Evolutionary conservation across 768 basidiomycete genomes (phyloP).

Genomic region (Tulasnella sp.): DNA sequence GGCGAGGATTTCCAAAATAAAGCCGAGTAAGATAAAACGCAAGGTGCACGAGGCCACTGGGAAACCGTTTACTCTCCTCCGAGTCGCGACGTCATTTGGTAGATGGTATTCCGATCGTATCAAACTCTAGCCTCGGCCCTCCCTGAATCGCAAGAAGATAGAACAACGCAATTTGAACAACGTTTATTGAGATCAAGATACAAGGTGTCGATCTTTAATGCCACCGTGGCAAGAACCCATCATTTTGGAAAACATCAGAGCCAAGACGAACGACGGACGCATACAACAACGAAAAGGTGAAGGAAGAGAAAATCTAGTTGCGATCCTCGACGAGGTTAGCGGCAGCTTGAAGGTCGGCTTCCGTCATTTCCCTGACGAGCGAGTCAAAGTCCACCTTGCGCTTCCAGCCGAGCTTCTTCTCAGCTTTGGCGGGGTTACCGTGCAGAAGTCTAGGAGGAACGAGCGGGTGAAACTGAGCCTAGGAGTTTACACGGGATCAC

Average conservation of each 20-base stretch:
- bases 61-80: too few relatives aligned
- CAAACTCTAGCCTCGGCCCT: too few relatives aligned
- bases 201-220: neutral
- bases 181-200: neutral
- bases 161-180: neutral
- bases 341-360: conserved; percentile 66
- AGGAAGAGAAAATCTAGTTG: conserved; percentile 41
- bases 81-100: too few relatives aligned
- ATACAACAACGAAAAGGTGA: neutral
- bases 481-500: neutral
- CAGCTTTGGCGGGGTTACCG: conserved; percentile 87
- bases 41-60: too few relatives aligned
- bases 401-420: conserved; percentile 83
- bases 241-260: neutral
- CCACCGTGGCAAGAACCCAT: neutral
- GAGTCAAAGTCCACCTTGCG: conserved; percentile 73
- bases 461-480: neutral
- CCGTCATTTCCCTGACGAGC: conserved; percentile 89
- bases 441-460: conserved; percentile 57
- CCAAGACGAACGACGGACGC: neutral
- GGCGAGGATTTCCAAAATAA: too few relatives aligned
- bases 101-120: too few relatives aligned
- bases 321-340: conserved; percentile 74
- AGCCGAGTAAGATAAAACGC: too few relatives aligned
- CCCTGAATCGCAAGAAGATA: too few relatives aligned